Evolutionary conservation across 2,329 filamentous ascomycete species (phyloP).

Genomic region (Colletotrichum agaves): DNA sequence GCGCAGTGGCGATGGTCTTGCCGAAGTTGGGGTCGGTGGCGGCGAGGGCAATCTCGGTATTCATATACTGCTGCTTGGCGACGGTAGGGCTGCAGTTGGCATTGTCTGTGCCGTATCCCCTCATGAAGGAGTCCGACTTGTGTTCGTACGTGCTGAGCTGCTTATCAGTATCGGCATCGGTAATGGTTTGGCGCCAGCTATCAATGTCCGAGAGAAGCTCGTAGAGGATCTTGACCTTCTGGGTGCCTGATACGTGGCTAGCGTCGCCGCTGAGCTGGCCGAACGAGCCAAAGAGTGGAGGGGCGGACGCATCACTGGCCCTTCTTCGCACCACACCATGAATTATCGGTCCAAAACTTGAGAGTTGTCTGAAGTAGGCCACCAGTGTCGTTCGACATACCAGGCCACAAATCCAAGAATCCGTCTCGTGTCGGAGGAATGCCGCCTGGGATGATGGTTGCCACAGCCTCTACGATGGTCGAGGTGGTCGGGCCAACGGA

Average conservation of each 20-base stretch:
- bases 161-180: constrained; percentile 49
- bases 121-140: constrained; percentile 50
- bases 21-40: background rate
- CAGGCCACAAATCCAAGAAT: constrained; percentile 54
- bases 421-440: constrained; percentile 51
- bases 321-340: constrained; percentile 51
- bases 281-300: constrained; percentile 47
- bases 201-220: constrained; percentile 40
- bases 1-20: constrained; percentile 18
- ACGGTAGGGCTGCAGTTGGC: constrained; percentile 49
- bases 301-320: constrained; percentile 52
- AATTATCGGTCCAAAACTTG: constrained; percentile 52
- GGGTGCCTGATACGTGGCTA: background rate
- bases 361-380: constrained; percentile 55
- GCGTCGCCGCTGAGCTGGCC: constrained; percentile 45
- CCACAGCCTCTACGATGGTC: constrained; percentile 51
- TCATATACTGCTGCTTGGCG: constrained; percentile 45
- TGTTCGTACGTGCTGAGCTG: constrained; percentile 48
- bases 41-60: constrained; percentile 36
- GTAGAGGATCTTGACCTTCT: constrained; percentile 36
- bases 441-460: constrained; percentile 52
- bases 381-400: constrained; percentile 57
- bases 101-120: constrained; percentile 50
- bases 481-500: constrained; percentile 28
- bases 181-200: constrained; percentile 44